Percentiles rank a stretch among this genome's conserved stretches.
phyloP scores from a whole-genome alignment of 2,329 filamentous ascomycete genomes.

The Calcarisporium arbuscula region DNA sequence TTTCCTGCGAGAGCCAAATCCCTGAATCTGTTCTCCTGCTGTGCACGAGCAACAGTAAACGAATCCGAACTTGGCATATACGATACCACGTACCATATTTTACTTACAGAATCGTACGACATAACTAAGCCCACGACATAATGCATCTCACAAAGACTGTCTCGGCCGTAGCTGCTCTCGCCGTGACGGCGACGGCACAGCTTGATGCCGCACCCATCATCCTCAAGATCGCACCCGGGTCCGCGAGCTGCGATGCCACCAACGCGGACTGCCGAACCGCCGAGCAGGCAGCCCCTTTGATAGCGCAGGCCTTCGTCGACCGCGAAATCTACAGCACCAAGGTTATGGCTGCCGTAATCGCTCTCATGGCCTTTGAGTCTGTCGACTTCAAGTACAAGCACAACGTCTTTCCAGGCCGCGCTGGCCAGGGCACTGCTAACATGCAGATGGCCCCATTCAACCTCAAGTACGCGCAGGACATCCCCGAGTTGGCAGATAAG shows the following conservation, averaged over 20 bases:
- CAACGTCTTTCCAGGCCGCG: constrained; percentile 50
- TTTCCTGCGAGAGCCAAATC: no score
- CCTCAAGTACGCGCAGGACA: constrained; percentile 37
- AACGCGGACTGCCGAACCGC: constrained; percentile 60
- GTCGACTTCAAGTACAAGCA: constrained; percentile 64
- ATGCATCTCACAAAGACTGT: constrained; percentile 21
- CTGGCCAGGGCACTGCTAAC: constrained; percentile 65
- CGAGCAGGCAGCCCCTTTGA: constrained; percentile 49
- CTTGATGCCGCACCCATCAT: constrained; percentile 33
- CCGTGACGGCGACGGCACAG: constrained; percentile 12
- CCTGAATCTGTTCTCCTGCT: no score
- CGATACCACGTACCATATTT: no score
- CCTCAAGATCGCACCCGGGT: constrained; percentile 49
- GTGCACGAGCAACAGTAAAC: no score
- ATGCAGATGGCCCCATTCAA: constrained; percentile 44
- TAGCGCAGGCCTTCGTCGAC: constrained; percentile 48
- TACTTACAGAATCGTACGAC: no score
- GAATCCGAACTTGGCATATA: no score
- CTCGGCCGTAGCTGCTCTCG: constrained; percentile 8
- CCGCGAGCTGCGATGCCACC: constrained; percentile 43
- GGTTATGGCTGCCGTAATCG: constrained; percentile 63
- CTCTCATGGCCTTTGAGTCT: constrained; percentile 67
- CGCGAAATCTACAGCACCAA: constrained; percentile 49
- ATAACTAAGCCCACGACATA: not conserved
- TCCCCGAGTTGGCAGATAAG: constrained; percentile 30